phyloP scores from a whole-genome alignment of 768 basidiomycete species.

The Russula virescens region DNA sequence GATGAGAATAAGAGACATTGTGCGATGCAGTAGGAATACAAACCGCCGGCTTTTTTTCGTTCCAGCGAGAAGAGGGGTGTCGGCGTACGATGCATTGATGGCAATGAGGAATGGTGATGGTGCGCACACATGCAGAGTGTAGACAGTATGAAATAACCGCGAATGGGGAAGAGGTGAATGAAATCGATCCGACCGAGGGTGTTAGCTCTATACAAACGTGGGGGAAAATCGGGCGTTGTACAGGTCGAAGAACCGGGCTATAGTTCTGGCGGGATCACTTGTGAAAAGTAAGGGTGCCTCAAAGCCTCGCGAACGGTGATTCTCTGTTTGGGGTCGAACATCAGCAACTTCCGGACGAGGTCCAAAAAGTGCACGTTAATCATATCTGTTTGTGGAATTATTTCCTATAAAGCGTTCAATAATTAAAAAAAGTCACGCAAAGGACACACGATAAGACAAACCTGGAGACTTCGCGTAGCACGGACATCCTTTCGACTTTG shows the following conservation, averaged over 20 bases:
- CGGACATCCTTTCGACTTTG: constrained; percentile 94
- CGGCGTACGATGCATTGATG: constrained; percentile 19
- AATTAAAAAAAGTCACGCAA: not conserved
- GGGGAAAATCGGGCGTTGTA: constrained; percentile 10
- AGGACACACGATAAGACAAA: constrained; percentile 34
- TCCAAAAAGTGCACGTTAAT: constrained; percentile 80
- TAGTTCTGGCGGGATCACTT: constrained; percentile 62
- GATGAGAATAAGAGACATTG: constrained; percentile 18
- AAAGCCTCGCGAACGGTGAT: constrained; percentile 86
- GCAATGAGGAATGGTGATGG: constrained; percentile 1
- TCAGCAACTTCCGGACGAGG: constrained; percentile 79
- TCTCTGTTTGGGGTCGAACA: constrained; percentile 85
- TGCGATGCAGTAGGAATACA: constrained; percentile 22
- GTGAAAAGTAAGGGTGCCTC: constrained; percentile 77
- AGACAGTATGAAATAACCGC: constrained; percentile 6
- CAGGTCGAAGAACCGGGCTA: constrained; percentile 33
- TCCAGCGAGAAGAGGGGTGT: constrained; percentile 17
- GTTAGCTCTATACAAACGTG: constrained; percentile 18
- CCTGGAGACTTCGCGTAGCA: constrained; percentile 70
- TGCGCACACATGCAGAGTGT: constrained; percentile 4
- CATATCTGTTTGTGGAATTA: constrained; percentile 71
- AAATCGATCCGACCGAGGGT: constrained; percentile 16
- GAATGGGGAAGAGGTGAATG: not conserved
- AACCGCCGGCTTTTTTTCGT: constrained; percentile 19
- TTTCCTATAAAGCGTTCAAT: constrained; percentile 50